A percentile compares a stretch with the other conserved stretches of the same genome.
phyloP scores from a whole-genome alignment of 176 grass and related monocot species.

The Carex cristatella region DNA sequence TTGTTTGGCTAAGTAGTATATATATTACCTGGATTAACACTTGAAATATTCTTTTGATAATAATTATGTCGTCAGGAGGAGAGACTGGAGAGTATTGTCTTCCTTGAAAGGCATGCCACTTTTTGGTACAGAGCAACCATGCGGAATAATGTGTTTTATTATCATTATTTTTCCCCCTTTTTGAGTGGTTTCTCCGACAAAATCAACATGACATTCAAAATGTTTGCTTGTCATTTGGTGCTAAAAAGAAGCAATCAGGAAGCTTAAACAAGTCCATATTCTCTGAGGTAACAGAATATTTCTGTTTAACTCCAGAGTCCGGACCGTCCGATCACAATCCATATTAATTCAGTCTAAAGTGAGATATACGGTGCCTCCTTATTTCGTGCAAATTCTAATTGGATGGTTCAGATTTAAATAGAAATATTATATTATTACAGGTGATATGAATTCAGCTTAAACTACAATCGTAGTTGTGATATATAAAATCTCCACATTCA shows the following conservation, averaged over 20 bases:
- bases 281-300: too few species aligned
- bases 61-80: not conserved
- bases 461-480: not conserved
- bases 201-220: not conserved
- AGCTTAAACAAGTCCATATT: not conserved
- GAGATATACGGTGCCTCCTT: too few species aligned
- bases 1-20: not conserved
- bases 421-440: too few species aligned
- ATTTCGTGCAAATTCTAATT: too few species aligned
- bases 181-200: not conserved
- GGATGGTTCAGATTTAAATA: too few species aligned
- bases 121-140: not conserved
- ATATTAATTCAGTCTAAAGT: too few species aligned
- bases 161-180: not conserved
- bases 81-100: conserved; percentile 24
- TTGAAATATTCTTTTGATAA: not conserved
- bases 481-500: not conserved
- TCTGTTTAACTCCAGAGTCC: too few species aligned
- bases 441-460: too few species aligned
- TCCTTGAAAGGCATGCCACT: conserved; percentile 22
- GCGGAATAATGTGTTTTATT: not conserved
- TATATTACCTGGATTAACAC: not conserved
- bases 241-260: not conserved
- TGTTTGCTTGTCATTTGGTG: not conserved
- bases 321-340: too few species aligned